Percentiles rank a stretch among this genome's conserved stretches.
These are phyloP conservation scores for Plasmodium ovale DNA, from an alignment of 169 alveolate genomes.

Conservation along the genomic window DNA sequence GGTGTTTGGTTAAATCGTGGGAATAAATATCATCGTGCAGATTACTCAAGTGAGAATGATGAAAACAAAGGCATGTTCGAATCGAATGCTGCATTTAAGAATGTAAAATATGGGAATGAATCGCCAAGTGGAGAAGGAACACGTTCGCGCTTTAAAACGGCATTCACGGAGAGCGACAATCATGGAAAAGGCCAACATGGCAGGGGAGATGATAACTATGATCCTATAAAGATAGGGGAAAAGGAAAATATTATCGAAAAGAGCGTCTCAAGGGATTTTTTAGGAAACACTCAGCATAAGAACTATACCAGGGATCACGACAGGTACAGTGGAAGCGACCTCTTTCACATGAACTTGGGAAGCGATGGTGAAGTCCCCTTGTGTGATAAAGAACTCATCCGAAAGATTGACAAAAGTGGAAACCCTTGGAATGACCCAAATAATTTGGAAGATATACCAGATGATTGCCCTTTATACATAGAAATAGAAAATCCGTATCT, in stretches of 20 bases:
- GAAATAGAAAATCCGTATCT: constrained; percentile 89
- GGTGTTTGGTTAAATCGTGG: constrained; percentile 30
- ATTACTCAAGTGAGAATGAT: not conserved
- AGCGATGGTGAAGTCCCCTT: not conserved
- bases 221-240: not conserved
- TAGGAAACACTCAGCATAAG: not conserved
- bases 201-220: not conserved
- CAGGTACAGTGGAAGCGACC: not conserved
- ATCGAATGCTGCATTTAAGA: not conserved
- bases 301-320: not conserved
- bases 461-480: constrained; percentile 82
- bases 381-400: not conserved
- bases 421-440: not conserved
- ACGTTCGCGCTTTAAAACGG: not conserved
- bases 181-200: too few relatives aligned
- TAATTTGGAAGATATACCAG: not conserved
- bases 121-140: not conserved
- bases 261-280: not conserved
- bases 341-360: too few relatives aligned
- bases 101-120: not conserved
- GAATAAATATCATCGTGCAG: not conserved
- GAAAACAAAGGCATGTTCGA: too few relatives aligned
- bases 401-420: not conserved
- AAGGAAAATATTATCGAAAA: not conserved
- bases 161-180: too few relatives aligned